Evolutionary conservation across 805 yeast genomes (phyloP).

Genomic region (Barnettozyma populi): DNA sequence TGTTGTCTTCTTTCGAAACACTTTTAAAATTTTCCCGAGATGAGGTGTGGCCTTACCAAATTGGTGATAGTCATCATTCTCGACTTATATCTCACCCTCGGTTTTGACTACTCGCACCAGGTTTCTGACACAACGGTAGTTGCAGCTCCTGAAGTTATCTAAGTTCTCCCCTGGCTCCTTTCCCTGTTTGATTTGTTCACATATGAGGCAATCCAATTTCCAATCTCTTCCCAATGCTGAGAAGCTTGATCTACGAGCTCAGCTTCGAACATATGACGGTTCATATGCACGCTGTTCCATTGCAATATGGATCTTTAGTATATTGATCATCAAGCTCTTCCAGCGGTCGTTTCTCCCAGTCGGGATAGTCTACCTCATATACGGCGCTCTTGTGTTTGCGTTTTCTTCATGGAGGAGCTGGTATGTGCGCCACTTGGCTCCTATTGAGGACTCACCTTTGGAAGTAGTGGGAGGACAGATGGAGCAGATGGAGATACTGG

Average conservation of each 20-base stretch:
- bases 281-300: background rate
- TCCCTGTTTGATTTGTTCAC: too few species aligned
- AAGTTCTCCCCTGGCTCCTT: too few species aligned
- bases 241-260: background rate
- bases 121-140: background rate
- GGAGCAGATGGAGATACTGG: background rate
- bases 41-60: background rate
- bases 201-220: background rate
- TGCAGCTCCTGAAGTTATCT: too few species aligned
- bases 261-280: slow-evolving; percentile 1
- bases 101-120: background rate
- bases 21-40: slow-evolving; percentile 1
- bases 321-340: slow-evolving; percentile 2
- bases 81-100: background rate
- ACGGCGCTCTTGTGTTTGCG: background rate
- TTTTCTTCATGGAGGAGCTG: background rate
- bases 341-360: background rate
- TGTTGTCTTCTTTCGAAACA: background rate
- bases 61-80: background rate
- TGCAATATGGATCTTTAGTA: slow-evolving; percentile 1
- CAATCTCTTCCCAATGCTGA: background rate
- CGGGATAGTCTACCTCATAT: background rate
- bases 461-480: background rate
- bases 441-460: background rate
- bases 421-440: background rate